Conservation (phyloP, 202 grass and related monocot species). For the Musa balbisiana region DNA sequence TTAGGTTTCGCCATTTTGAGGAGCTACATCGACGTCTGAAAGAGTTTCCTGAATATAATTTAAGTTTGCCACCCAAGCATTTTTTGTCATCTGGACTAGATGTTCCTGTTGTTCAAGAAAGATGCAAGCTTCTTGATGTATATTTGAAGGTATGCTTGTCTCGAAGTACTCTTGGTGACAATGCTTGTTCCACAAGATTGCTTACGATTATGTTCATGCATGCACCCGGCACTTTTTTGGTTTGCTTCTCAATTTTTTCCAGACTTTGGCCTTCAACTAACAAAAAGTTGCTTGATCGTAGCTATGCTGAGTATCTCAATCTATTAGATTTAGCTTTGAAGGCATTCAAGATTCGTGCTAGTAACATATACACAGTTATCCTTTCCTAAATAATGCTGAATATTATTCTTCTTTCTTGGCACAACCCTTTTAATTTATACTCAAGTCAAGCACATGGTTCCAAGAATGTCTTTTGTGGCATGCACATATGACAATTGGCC, state of each 20-base stretch:
- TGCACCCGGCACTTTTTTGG: not conserved
- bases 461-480: no score
- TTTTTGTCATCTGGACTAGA: slow-evolving; percentile 96
- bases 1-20: slow-evolving; percentile 98
- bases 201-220: not conserved
- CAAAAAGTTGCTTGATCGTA: no score
- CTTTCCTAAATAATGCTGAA: no score
- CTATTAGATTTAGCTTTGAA: no score
- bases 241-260: not conserved
- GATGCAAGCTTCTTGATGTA: slow-evolving; percentile 86
- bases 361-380: no score
- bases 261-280: no score
- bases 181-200: not conserved
- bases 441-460: not conserved
- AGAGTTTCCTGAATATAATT: slow-evolving; percentile 91
- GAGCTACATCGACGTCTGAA: slow-evolving; percentile 92
- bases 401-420: slow-evolving; percentile 16
- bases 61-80: slow-evolving; percentile 93
- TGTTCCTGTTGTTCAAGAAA: slow-evolving; percentile 80
- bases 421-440: not conserved
- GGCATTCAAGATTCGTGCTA: no score
- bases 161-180: not conserved
- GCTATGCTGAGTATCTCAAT: no score
- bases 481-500: no score
- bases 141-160: slow-evolving; percentile 82